phyloP scores from a whole-genome alignment of 305 asterid species.

The Fraxinus nigra region DNA sequence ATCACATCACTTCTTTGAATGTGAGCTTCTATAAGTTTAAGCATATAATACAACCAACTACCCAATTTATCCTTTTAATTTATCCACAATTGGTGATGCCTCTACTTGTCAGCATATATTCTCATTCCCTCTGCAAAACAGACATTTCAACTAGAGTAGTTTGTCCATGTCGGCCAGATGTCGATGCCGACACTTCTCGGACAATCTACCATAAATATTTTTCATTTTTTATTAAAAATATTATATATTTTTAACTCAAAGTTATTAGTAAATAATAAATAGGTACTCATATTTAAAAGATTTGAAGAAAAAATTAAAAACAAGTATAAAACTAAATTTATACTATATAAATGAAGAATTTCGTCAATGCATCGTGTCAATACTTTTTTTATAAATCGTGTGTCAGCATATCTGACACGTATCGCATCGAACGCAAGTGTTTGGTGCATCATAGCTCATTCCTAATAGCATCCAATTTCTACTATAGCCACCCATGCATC shows the following conservation, averaged over 20 bases:
- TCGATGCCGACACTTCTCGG: not conserved
- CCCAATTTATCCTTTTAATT: not conserved
- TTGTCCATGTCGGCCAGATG: not conserved
- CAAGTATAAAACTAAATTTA: not conserved
- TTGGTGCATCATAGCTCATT: not conserved
- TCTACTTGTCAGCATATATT: not conserved
- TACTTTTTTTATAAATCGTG: not conserved
- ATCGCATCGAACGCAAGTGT: not conserved
- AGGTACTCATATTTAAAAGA: not conserved
- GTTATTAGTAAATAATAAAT: not conserved
- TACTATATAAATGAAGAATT: not conserved
- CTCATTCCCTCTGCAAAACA: not conserved
- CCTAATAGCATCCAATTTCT: not conserved
- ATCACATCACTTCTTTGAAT: not conserved
- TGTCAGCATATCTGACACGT: not conserved
- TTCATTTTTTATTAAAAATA: not conserved
- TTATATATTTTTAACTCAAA: no score
- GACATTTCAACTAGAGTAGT: not conserved
- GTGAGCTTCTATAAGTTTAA: not conserved
- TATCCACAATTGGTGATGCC: not conserved
- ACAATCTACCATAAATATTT: not conserved
- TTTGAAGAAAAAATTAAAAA: no score
- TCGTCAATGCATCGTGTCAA: not conserved
- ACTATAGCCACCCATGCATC: not conserved
- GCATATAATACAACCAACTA: not conserved